A percentile compares a stretch with the other conserved stretches of the same genome.
Evolutionary conservation across 1,284 basidiomycete genomes (phyloP).

Genomic region (Sporisorium scitamineum): DNA sequence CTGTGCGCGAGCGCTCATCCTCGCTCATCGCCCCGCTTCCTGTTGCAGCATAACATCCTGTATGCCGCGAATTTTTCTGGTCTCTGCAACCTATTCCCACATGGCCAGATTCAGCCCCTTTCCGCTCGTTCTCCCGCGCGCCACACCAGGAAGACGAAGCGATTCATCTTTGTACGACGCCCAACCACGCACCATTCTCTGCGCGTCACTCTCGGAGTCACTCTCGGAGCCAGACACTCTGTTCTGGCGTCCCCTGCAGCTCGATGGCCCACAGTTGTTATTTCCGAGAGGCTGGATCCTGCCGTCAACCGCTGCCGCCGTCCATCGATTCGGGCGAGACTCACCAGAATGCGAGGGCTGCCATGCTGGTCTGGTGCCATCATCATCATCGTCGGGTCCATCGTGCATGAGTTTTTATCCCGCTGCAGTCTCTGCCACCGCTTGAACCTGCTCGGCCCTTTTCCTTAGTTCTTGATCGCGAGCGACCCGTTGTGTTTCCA

Average conservation of each 20-base stretch:
- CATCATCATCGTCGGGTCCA: background rate
- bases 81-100: background rate
- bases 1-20: background rate
- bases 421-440: background rate
- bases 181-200: background rate
- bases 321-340: background rate
- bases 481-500: conserved; percentile 8
- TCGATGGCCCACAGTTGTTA: background rate
- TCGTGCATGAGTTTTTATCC: background rate
- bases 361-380: background rate
- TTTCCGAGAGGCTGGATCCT: background rate
- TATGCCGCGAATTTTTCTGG: background rate
- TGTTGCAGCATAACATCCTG: background rate
- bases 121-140: background rate
- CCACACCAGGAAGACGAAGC: background rate
- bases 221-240: too few relatives aligned
- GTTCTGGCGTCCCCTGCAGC: background rate
- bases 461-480: conserved; percentile 7
- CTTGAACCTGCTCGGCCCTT: background rate
- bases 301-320: background rate
- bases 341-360: background rate
- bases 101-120: background rate
- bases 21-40: background rate
- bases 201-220: background rate
- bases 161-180: background rate